Base-by-base conservation (phyloP, 2,329 filamentous ascomycete species). In the Aspergillus ochraceus region DNA sequence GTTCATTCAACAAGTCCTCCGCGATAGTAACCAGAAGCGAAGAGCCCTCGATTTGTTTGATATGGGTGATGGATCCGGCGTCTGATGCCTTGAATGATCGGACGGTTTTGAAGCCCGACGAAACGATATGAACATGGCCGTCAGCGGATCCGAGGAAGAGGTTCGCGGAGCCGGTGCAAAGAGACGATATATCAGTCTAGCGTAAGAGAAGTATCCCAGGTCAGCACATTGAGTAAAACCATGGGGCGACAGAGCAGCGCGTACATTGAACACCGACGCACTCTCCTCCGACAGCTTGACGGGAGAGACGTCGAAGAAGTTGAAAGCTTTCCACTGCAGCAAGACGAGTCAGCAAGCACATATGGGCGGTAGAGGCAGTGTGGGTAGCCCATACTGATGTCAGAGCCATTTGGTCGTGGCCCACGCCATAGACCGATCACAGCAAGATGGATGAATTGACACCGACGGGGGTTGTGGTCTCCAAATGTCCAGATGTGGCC, bases 221-320 rank as follows among this genome's bases (percentile, higher is more conserved):
- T 42, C 19, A 19, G n/a, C 3, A 29, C 50, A 36, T 32, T 45
- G 30, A 14, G 39, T 20, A 52, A 20, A 54, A 17, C 51, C 17
- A 22, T 17, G 46, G 24, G 32, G 52, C 36, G 53, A 42, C 24
- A 49, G 55, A 55, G 51, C 58, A 85, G 19, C 22, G 67, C 76
- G 86, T 84, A 90, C 90, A 76, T 93, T 89, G 80, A 96, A 90
- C 73, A 92, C 84, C 72, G 87, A 84, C 68, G 88, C 87, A 74
- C 87, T 89, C 74, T 96, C 91, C 75, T 96, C 90, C 24, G 84
- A 85, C 70, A 93, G 84, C 72, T 89, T 87, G 76, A 97, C 88
- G 74, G 90, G 89, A 74, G 88, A 88, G 76, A 96, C 92, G 79
- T 97, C 92, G 86, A 99, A 98, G 88, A 99, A 99, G 84, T 96